Conservation (phyloP, 495 filamentous ascomycete species). For the Aspergillus affinis region DNA sequence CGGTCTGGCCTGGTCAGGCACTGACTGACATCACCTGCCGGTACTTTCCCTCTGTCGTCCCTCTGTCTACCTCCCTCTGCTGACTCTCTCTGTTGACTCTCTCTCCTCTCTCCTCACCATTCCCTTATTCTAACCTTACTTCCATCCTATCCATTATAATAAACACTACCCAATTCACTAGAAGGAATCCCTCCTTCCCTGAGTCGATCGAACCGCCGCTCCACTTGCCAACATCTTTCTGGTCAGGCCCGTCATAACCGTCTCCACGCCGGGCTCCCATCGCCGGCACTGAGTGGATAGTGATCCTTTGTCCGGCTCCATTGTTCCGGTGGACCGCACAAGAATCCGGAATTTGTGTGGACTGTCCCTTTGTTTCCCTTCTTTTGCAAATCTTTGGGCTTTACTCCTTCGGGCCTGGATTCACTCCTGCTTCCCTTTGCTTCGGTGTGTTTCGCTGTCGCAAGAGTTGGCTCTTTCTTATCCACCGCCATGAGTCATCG, state of each 20-base stretch:
- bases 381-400: background rate
- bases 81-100: no score
- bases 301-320: background rate
- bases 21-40: no score
- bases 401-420: background rate
- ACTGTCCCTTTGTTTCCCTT: background rate
- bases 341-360: background rate
- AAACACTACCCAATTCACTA: no score
- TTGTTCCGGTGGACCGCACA: background rate
- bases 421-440: background rate
- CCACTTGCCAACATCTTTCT: slow-evolving; percentile 10
- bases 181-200: no score
- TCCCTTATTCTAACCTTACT: no score
- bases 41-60: no score
- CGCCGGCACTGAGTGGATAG: background rate
- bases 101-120: no score
- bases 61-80: no score
- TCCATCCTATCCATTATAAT: no score
- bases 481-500: background rate
- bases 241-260: slow-evolving; percentile 8
- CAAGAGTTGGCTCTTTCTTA: background rate
- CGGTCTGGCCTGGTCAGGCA: slow-evolving; percentile 1
- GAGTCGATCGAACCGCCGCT: background rate
- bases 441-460: background rate
- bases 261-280: background rate